Conservation (phyloP, 345 rosid genomes). For the Cardamine occulta region DNA sequence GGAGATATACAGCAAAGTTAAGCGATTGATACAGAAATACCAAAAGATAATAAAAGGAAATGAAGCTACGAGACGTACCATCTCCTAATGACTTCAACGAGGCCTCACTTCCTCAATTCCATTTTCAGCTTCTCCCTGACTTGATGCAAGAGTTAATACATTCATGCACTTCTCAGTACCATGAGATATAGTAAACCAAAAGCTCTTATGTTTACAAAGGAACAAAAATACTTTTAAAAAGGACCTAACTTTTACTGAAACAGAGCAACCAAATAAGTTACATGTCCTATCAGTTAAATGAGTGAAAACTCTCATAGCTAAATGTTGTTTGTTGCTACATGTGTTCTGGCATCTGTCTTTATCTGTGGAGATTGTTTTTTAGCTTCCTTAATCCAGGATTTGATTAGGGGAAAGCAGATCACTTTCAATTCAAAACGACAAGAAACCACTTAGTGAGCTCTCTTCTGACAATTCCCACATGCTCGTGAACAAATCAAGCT, state of each 20-base stretch:
- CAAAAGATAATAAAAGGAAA: slow-evolving; percentile 13
- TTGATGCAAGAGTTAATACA: background rate
- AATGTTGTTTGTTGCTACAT: slow-evolving; percentile 17
- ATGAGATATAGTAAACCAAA: slow-evolving; percentile 11
- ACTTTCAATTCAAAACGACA: background rate
- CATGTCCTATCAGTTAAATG: background rate
- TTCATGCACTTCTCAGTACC: background rate
- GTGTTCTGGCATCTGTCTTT: slow-evolving; percentile 25
- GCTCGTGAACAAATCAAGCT: background rate
- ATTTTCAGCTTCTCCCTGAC: background rate
- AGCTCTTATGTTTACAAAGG: background rate
- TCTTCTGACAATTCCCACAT: background rate
- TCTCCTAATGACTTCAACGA: background rate
- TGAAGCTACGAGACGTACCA: background rate
- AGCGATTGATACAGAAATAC: slow-evolving; percentile 31
- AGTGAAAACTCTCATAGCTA: slow-evolving; percentile 26
- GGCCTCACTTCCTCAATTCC: background rate
- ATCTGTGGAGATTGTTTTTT: background rate
- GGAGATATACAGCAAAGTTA: background rate
- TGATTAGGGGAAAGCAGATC: background rate
- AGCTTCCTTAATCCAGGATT: background rate
- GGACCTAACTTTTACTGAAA: slow-evolving; percentile 20
- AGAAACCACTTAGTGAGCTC: slow-evolving; percentile 27
- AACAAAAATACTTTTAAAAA: background rate
- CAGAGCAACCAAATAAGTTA: slow-evolving; percentile 17